Evolutionary conservation across 2,329 filamentous ascomycete genomes (phyloP), one percentile per base, ranked within the genome.

Genomic region (Penicillium occitanis): DNA sequence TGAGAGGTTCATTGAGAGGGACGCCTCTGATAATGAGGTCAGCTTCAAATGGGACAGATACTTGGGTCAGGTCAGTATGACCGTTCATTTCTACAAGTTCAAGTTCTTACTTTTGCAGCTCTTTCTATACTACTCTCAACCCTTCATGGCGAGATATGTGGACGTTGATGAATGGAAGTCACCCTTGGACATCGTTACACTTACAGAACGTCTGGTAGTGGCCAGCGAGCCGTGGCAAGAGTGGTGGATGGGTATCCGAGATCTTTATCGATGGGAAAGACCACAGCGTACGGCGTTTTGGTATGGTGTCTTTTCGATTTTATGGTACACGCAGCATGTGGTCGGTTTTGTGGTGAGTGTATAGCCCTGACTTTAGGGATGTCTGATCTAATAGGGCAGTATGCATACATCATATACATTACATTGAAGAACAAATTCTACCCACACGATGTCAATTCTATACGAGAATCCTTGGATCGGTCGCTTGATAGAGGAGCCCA

Each of bases 181-280:
- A 22, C 74, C 73, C 1, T 78, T 79, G 64, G 76, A 79, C 55
- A 65, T 76, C 28, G 76, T 78, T 65, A 72, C 72, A 37, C 67
- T 78, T 3, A 59, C 78, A 25, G 77, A 80, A 65, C 75, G 79
- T 19, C 68, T 81, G 3, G 69, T 79, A 22, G 76, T 80, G 65
- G 77, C 76, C n/a, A 78, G 75, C 22, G 75, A 73, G 6, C 76
- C 77, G 14, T 81, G 77, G 77, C 78, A 81, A 66, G 67, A 74
- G 25, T 80, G 76, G 71, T 69, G 76, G n/a, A 69, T 78, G 65
- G 68, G 73, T 13, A 57, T 80, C 19, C 74, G 77, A 19, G 66
- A 73, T 4, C 68, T 80, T 17, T 81, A 79, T 66, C 74, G 76
- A 11, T 81, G 79, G 79, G 73, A 79, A 59, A 67, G 77, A 51